Conservation (phyloP, 2,329 filamentous ascomycete genomes). For the Ceratocystis alfenasii region DNA sequence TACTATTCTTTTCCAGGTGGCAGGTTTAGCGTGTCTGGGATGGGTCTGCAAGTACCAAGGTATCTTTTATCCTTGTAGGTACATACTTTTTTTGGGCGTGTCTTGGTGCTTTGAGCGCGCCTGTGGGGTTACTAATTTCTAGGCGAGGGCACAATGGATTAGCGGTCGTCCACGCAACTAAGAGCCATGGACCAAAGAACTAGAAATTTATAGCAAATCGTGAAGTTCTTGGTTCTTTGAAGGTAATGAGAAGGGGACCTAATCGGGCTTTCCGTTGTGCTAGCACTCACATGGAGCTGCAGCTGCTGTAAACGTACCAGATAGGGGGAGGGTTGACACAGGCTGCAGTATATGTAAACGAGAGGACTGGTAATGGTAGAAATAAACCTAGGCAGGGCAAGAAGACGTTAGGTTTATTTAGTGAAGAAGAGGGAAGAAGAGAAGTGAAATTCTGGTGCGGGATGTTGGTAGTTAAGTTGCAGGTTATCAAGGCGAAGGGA, state of each 20-base stretch:
- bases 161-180: slow-evolving; percentile 1
- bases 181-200: neutral
- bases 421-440: slow-evolving; percentile 17
- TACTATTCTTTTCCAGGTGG: slow-evolving; percentile 12
- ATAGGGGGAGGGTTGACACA: neutral
- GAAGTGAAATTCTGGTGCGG: slow-evolving; percentile 18
- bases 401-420: slow-evolving; percentile 5
- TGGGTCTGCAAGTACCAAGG: slow-evolving; percentile 20
- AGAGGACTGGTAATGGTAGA: slow-evolving; percentile 1
- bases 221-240: neutral
- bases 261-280: neutral
- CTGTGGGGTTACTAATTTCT: slow-evolving; percentile 17
- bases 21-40: slow-evolving; percentile 19
- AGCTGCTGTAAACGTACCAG: slow-evolving; percentile 1
- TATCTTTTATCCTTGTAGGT: slow-evolving; percentile 22
- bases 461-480: slow-evolving; percentile 21
- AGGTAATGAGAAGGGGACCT: neutral
- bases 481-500: slow-evolving; percentile 18
- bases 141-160: neutral
- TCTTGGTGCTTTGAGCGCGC: slow-evolving; percentile 18
- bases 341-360: slow-evolving; percentile 1
- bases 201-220: no score
- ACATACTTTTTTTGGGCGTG: slow-evolving; percentile 27
- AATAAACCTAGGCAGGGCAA: neutral
- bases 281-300: neutral